Base-by-base conservation (phyloP, 2,329 filamentous ascomycete species). In the Aureobasidium sp. region DNA sequence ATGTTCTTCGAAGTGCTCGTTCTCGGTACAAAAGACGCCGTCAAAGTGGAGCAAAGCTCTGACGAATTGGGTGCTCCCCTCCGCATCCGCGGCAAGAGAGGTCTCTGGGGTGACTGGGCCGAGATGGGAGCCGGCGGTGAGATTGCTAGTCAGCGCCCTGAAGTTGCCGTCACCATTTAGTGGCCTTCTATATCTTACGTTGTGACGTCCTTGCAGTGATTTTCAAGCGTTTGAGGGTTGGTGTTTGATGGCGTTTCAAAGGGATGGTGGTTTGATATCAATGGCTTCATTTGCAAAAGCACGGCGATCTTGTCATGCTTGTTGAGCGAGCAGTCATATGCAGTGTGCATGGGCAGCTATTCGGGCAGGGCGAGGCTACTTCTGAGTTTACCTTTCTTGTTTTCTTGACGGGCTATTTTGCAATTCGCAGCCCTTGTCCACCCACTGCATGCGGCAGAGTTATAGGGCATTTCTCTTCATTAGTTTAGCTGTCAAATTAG, bases 1-100 rank as follows among this genome's bases (percentile, higher is more conserved):
- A 97, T 99, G 91, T 99, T 99, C 79, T 99, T 99, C 70, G 94
- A 99, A 77, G 88, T 94, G 61, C 81, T 99, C 27, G 94, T 99
- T 3, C 82, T 99, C 51, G 94, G 93, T 5, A 99, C 94, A 45
- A 99, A 99, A 78, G 94, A 99, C 73, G 94, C 94, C 31, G 89
- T 99, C 77, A 96, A 96, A 77, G 91, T 97, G 29, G 93, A 97
- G 73, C 94, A 99, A 76, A 83, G 84, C 53, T 68, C 64, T 22
- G 63, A 65, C 12, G 80, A 87, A 65, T 83, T 97, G 29, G 92
- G 92, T 55, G 89, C 87, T 2, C 84, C 88, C 15, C 90, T 99
- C 70, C 83, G 87, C 63, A 89, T 99, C 63, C 83, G 91, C 67
- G 91, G 89, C 63, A 99, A 99, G 83, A 85, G 90, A 68, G 93